These are phyloP conservation scores for Alnus rubra DNA, from an alignment of 306 rosid species.

Conservation along the genomic window DNA sequence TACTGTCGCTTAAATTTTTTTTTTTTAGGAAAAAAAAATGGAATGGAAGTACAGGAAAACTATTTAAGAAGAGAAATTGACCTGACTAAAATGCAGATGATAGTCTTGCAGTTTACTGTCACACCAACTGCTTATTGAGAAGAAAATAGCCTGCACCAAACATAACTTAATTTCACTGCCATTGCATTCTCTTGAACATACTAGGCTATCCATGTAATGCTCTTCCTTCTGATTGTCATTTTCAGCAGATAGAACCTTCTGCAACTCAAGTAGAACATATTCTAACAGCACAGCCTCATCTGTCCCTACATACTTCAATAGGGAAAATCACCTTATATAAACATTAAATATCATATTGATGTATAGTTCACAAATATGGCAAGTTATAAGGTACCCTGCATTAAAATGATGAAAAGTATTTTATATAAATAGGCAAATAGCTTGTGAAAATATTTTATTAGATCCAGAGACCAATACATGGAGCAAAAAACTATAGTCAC, in stretches of 20 bases:
- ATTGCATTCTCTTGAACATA: constrained; percentile 36
- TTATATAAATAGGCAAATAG: neutral
- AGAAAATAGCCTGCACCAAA: constrained; percentile 47
- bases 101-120: constrained; percentile 52
- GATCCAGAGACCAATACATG: neutral
- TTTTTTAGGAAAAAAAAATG: neutral
- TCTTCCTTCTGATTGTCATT: constrained; percentile 32
- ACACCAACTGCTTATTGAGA: constrained; percentile 53
- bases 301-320: constrained; percentile 50
- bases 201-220: constrained; percentile 37
- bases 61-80: constrained; percentile 22
- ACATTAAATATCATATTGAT: neutral
- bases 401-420: neutral
- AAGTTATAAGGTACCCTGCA: neutral
- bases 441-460: neutral
- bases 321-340: constrained; percentile 26
- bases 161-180: constrained; percentile 36
- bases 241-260: constrained; percentile 38
- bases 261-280: constrained; percentile 42
- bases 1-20: neutral
- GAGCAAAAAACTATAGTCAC: neutral
- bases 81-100: constrained; percentile 57
- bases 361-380: neutral
- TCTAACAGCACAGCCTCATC: constrained; percentile 47
- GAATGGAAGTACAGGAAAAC: constrained; percentile 5